Evolutionary conservation across 2,329 filamentous ascomycete genomes (phyloP).

Genomic region (Arthrobotrys sphaeroides): DNA sequence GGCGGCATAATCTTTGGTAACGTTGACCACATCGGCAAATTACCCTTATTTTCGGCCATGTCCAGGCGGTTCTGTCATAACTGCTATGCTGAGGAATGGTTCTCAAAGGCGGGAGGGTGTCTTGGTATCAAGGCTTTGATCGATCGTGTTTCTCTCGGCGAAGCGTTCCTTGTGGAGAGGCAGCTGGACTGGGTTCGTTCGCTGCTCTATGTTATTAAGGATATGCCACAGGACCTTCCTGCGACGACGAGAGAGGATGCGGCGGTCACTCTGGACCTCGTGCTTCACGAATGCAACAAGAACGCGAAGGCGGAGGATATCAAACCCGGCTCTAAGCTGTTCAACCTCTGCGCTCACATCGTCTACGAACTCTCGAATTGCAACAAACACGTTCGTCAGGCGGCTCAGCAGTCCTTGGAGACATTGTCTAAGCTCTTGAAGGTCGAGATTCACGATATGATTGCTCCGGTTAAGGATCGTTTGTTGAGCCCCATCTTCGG

Average conservation of each 20-base stretch:
- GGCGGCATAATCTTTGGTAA: constrained; percentile 81
- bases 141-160: constrained; percentile 83
- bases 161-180: constrained; percentile 80
- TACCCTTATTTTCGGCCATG: constrained; percentile 86
- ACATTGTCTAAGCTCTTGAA: constrained; percentile 81
- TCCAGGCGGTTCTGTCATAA: constrained; percentile 88
- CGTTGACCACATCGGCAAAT: constrained; percentile 73
- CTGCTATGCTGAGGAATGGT: constrained; percentile 98
- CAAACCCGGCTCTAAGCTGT: constrained; percentile 72
- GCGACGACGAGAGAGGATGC: constrained; percentile 86
- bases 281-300: constrained; percentile 81
- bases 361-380: constrained; percentile 91
- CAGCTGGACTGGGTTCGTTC: constrained; percentile 89
- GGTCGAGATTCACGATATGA: constrained; percentile 84
- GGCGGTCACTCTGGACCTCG: constrained; percentile 80
- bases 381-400: constrained; percentile 92
- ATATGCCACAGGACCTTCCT: constrained; percentile 93
- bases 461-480: constrained; percentile 88
- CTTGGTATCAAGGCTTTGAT: constrained; percentile 88
- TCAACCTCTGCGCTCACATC: constrained; percentile 82
- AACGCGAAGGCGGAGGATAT: constrained; percentile 82
- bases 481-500: constrained; percentile 92
- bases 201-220: constrained; percentile 97
- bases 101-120: constrained; percentile 92
- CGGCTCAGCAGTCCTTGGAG: constrained; percentile 80